Percentiles rank a stretch among this genome's conserved stretches.
Evolutionary conservation across 148 eudicot species (phyloP).

Genomic region (Amaranthus cruentus): DNA sequence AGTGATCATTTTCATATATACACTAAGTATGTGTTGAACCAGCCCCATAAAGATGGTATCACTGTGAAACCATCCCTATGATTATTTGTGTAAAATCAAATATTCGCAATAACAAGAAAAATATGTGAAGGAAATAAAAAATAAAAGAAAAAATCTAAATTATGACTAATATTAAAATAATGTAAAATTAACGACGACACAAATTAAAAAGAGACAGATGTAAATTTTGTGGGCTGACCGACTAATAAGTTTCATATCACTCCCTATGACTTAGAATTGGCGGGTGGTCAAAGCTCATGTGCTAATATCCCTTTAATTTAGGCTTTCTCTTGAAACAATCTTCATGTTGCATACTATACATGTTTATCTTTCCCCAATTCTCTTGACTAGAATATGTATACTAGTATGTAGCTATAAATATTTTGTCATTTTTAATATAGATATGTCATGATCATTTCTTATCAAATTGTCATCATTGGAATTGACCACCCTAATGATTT

Average conservation of each 20-base stretch:
- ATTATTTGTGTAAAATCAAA: no score
- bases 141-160: no score
- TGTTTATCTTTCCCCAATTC: not conserved
- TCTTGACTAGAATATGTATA: not conserved
- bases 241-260: not conserved
- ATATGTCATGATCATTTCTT: slow-evolving; percentile 3
- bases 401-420: not conserved
- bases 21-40: no score
- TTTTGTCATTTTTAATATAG: not conserved
- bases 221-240: not conserved
- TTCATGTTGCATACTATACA: not conserved
- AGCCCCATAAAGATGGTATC: no score
- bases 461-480: slow-evolving; percentile 7
- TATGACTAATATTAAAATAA: no score
- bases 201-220: no score
- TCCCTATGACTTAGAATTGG: slow-evolving; percentile 2
- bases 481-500: slow-evolving; percentile 1
- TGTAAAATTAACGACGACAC: no score
- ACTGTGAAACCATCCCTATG: no score
- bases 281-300: not conserved
- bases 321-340: not conserved
- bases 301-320: slow-evolving; percentile 15
- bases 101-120: no score
- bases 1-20: no score
- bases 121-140: no score